Evolutionary conservation across 495 filamentous ascomycete species (phyloP), one percentile per base, ranked within the genome.

Genomic region (Cladorrhinum samala): DNA sequence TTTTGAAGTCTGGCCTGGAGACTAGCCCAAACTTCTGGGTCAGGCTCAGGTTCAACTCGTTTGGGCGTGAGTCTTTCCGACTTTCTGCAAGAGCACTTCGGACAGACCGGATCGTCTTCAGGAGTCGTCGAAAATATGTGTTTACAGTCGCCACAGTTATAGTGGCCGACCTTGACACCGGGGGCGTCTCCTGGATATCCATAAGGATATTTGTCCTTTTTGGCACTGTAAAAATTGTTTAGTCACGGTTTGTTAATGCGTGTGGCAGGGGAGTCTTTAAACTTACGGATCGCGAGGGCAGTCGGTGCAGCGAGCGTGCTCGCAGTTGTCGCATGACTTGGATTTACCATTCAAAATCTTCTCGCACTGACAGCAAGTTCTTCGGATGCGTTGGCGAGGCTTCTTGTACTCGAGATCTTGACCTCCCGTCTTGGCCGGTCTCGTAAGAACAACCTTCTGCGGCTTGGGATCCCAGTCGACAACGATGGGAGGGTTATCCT

Each of bases 261-360:
- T 23, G 18, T 25, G 52, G 55, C 60, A 54, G 54, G 33, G 30
- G 44, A 23, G 23, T 20, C 9, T 16, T 14, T 39, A 42, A 48
- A 83, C 86, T 68, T 82, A 90, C 85, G 89, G 88, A 53, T 89
- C 84, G 38, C 90, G 66, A 27, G 88, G 89, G 66, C 91, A 96
- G 50, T 81, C 83, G 43, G 82, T 86, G 76, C 92, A 96, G 27
- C 89, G 85, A 39, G 76, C 63, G 72, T 96, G 91, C 16, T 74
- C 70, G 65, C 91, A 95, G 39, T 71, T 74, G 2, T 72, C 68
- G 64, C 91, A 96, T 13, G 74, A 73, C 62, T 72, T 72, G 48
- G 16, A 56, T n/a, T 53, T 52, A 13, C 57, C 53, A 2, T 52
- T 61, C 66, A 92, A 95, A 7, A 81, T 61, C n/a, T 68, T 80